Percentiles rank a stretch among this genome's conserved stretches.
Conservation (phyloP, 2,329 filamentous ascomycete genomes). For the Colletotrichum higginsianum region DNA sequence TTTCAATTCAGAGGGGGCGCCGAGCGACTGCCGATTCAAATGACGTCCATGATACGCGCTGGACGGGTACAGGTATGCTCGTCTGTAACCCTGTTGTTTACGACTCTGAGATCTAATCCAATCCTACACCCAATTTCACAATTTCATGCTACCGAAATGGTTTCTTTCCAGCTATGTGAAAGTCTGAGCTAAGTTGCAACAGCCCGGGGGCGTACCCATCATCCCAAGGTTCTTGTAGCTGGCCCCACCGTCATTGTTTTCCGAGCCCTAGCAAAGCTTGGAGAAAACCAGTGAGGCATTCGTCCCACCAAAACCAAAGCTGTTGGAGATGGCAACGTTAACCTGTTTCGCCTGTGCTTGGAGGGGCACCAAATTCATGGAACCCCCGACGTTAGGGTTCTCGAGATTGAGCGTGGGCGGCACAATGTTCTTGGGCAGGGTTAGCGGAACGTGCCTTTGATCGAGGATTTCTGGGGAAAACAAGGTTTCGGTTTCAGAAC, state of each 20-base stretch:
- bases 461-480: constrained; percentile 13
- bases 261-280: constrained; percentile 25
- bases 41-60: not conserved
- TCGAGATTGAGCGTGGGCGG: constrained; percentile 91
- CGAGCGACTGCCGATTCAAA: no score
- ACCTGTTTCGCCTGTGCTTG: constrained; percentile 79
- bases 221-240: constrained; percentile 12
- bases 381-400: constrained; percentile 74
- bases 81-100: not conserved
- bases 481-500: constrained; percentile 40
- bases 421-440: constrained; percentile 73
- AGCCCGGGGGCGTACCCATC: constrained; percentile 3
- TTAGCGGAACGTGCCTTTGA: constrained; percentile 24
- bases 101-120: not conserved
- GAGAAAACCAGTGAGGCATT: constrained; percentile 91
- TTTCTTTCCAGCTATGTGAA: no score
- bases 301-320: constrained; percentile 97
- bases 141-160: not conserved
- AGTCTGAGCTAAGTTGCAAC: not conserved
- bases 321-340: constrained; percentile 87
- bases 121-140: not conserved
- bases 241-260: not conserved
- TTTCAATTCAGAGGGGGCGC: not conserved
- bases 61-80: not conserved
- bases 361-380: constrained; percentile 89